Conservation (phyloP, 2,329 filamentous ascomycete genomes). For the Penicillium sp. region DNA sequence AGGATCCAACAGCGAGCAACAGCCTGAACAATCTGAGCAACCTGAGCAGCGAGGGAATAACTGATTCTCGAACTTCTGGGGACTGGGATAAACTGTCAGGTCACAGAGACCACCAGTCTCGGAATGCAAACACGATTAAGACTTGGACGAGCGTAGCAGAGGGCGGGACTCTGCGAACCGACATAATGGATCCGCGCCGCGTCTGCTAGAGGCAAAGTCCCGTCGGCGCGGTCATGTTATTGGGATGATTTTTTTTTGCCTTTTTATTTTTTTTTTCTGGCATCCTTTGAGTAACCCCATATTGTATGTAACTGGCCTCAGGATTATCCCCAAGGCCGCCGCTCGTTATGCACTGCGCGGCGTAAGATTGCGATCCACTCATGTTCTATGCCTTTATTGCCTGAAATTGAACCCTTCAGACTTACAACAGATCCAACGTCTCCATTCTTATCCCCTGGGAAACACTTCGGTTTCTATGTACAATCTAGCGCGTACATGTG, state of each 20-base stretch:
- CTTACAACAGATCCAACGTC: background rate
- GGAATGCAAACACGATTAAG: background rate
- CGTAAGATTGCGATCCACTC: conserved; percentile 8
- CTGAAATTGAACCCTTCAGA: conserved; percentile 8
- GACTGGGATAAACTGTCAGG: background rate
- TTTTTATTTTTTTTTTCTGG: conserved; percentile 2
- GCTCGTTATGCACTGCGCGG: conserved; percentile 18
- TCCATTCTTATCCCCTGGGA: background rate
- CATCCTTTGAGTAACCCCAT: conserved; percentile 5
- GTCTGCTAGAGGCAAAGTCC: conserved; percentile 11
- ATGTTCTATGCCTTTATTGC: background rate
- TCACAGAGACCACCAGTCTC: background rate
- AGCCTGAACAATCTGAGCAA: conserved; percentile 9
- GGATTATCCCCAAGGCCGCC: background rate
- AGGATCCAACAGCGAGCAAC: conserved; percentile 8
- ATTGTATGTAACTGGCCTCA: conserved; percentile 5
- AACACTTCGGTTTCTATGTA: background rate
- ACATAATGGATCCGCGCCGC: conserved; percentile 10
- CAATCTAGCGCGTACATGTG: no score
- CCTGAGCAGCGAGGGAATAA: conserved; percentile 9
- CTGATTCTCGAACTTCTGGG: conserved; percentile 2
- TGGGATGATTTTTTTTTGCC: conserved; percentile 5
- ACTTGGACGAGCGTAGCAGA: background rate
- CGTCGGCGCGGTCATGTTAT: conserved; percentile 1
- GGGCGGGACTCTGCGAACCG: background rate